Percentiles rank a stretch among this genome's conserved stretches.
Evolutionary conservation across 164 flowering plant genomes (phyloP).

Genomic region (Dillenia turbinata): DNA sequence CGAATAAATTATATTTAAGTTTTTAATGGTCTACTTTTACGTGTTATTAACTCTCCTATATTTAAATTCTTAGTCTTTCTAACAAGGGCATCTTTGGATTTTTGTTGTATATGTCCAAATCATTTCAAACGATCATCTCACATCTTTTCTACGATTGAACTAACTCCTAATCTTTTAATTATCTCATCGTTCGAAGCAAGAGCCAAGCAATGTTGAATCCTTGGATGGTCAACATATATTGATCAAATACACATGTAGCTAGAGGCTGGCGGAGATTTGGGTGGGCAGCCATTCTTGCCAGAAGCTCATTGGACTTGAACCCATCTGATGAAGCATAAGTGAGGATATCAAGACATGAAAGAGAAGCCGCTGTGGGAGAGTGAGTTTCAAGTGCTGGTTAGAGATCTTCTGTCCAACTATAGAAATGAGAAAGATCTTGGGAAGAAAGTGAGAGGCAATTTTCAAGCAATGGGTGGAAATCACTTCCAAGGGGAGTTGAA

Average conservation of each 20-base stretch:
- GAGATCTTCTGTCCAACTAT: slow-evolving; percentile 87
- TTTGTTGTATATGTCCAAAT: no score
- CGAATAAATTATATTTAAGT: no score
- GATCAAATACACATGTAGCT: slow-evolving; percentile 69
- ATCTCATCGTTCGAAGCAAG: no score
- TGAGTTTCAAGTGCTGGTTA: slow-evolving; percentile 46
- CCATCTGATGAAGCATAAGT: slow-evolving; percentile 63
- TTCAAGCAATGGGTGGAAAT: slow-evolving; percentile 42
- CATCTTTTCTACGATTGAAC: no score
- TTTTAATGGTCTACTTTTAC: no score
- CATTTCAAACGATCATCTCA: no score
- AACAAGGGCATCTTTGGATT: no score
- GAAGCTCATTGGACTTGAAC: slow-evolving; percentile 57
- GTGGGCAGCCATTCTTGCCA: slow-evolving; percentile 46
- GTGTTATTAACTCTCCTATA: no score
- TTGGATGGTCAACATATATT: slow-evolving; percentile 74
- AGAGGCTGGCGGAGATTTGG: slow-evolving; percentile 46
- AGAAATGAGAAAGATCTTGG: slow-evolving; percentile 70
- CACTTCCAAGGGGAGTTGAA: slow-evolving; percentile 40
- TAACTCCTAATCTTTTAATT: no score
- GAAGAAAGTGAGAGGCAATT: slow-evolving; percentile 25
- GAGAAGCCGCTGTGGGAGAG: slow-evolving; percentile 26
- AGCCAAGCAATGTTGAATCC: slow-evolving; percentile 48
- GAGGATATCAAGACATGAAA: slow-evolving; percentile 44
- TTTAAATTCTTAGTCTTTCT: no score